Evolutionary conservation across 2,329 filamentous ascomycete genomes (phyloP), one percentile per base, ranked within the genome.

Genomic region (Shiraia sp.): DNA sequence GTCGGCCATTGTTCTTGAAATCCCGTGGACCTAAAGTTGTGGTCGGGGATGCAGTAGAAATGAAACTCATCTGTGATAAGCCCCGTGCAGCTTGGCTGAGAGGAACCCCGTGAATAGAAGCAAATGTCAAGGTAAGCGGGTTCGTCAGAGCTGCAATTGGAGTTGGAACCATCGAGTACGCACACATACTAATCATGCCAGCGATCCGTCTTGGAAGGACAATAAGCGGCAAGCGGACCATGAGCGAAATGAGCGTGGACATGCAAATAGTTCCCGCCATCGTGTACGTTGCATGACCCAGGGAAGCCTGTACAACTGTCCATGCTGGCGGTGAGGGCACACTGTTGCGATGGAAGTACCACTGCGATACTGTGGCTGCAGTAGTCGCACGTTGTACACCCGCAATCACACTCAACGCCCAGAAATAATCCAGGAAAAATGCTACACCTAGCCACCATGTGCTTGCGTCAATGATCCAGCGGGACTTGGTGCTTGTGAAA

Each of bases 271-370:
- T 95, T 40, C 93, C 93, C 61, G 96, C 95, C 26, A 96, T 85
- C 2, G 89, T 92, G 12, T 89, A 91, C 10, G 82, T 76, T 2
- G 91, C 86, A 71, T 99, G 93, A 35, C 78, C 77, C 31, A 96
- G 75, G 10, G 91, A 92, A 6, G 91, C 92, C 47, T 82, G 77
- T 17, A 97, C 90, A 33, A 97, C 86, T 40, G 91, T 86, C 42
- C 80, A 78, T 1, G 90, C 91, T 1, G 88, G 84, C 2, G 90
- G 85, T 7, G 86, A 78, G 4, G 92, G 90, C 9, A 85, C 80
- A 4, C 85, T 83, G 57, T 95, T 87, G 49, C 93, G 89, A 70
- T 97, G 92, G 70, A 97, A 99, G 71, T 99, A 99, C 93, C 93
- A 99, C 70, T 99, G 93, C 28, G 90, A 95, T 16, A 97, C 92